Percentiles rank a stretch among this genome's conserved stretches.
phyloP scores from a whole-genome alignment of 345 rosid genomes.

The Sonneratia caseolaris region DNA sequence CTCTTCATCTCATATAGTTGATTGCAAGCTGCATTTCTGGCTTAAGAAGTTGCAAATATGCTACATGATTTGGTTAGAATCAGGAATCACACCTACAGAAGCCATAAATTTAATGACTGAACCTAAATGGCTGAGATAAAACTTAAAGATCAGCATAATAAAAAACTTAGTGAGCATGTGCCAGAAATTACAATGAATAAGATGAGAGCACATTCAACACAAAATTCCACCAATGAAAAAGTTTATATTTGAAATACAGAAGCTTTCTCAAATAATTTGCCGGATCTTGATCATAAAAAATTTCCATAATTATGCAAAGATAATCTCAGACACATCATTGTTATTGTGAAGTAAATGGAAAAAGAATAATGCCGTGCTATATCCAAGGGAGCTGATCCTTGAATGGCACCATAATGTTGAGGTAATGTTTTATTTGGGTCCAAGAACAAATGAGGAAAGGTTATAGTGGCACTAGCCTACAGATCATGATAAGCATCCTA shows the following conservation, averaged over 20 bases:
- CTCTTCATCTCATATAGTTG: conserved; percentile 54
- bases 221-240: too few species aligned
- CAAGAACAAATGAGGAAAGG: conserved; percentile 71
- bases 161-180: neutral
- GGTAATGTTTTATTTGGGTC: conserved; percentile 68
- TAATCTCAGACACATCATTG: too few species aligned
- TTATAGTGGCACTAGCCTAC: conserved; percentile 62
- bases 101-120: too few species aligned
- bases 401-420: conserved; percentile 86
- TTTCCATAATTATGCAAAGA: too few species aligned
- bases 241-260: too few species aligned
- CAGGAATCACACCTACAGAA: conserved; percentile 52
- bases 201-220: too few species aligned
- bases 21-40: conserved; percentile 63
- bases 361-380: conserved; percentile 47
- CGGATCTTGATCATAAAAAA: too few species aligned
- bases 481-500: conserved; percentile 77
- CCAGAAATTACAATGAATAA: neutral
- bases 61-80: conserved; percentile 65
- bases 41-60: conserved; percentile 54
- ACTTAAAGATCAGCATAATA: neutral
- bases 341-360: neutral
- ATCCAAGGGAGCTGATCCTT: conserved; percentile 75
- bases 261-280: too few species aligned
- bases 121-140: too few species aligned